phyloP scores from a whole-genome alignment of 768 basidiomycete genomes.

The Leccinellum albellum region DNA sequence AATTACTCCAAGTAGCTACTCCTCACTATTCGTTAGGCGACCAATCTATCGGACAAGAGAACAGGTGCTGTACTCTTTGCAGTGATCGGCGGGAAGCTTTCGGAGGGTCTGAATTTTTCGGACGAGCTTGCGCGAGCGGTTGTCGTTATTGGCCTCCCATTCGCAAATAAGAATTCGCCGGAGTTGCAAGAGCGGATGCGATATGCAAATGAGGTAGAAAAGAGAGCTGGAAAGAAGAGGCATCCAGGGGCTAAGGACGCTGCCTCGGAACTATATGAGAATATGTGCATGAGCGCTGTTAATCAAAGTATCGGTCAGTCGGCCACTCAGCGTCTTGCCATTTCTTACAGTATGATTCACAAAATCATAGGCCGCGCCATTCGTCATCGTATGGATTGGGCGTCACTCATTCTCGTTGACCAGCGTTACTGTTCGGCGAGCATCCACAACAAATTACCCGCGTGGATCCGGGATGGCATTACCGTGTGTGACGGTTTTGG shows the following conservation, averaged over 20 bases:
- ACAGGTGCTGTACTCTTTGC: conserved; percentile 84
- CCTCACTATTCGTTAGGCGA: conserved; percentile 19
- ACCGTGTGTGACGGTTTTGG: conserved; percentile 64
- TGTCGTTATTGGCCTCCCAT: conserved; percentile 86
- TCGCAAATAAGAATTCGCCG: conserved; percentile 85
- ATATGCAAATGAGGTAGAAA: conserved; percentile 69
- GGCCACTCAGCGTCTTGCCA: background rate
- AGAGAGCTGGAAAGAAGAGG: conserved; percentile 35
- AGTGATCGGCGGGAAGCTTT: conserved; percentile 96
- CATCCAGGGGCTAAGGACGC: conserved; percentile 53
- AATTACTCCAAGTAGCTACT: background rate
- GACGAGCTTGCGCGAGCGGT: conserved; percentile 84
- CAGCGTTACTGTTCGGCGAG: conserved; percentile 66
- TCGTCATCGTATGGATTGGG: conserved; percentile 89
- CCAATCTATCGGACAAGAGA: conserved; percentile 26
- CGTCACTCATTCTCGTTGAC: conserved; percentile 84
- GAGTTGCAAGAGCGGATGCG: conserved; percentile 91
- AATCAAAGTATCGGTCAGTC: conserved; percentile 92
- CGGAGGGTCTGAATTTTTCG: conserved; percentile 80
- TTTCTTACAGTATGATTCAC: background rate
- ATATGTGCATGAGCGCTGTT: conserved; percentile 89
- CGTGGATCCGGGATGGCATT: conserved; percentile 76
- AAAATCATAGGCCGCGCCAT: conserved; percentile 78
- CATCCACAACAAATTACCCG: conserved; percentile 79
- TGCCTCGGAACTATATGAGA: conserved; percentile 82